Evolutionary conservation across 2,329 filamentous ascomycete genomes (phyloP).

Genomic region (Pseudocercospora ulei): DNA sequence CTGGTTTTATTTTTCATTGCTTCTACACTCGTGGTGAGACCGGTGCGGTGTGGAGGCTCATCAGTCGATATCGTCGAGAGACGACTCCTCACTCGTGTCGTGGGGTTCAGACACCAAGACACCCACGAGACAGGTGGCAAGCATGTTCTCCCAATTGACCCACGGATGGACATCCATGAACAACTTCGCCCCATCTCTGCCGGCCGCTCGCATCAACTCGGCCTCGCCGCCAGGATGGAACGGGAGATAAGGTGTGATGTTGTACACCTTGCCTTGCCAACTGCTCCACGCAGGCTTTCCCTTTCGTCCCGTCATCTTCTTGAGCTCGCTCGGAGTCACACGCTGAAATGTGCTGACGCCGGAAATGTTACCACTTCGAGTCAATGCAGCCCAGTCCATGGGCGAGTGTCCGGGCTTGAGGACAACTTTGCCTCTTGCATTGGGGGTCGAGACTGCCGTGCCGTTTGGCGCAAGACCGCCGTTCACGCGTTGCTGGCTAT

Average conservation of each 20-base stretch:
- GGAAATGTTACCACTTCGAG: slow-evolving; percentile 47
- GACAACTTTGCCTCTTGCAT: slow-evolving; percentile 55
- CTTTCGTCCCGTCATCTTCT: slow-evolving; percentile 67
- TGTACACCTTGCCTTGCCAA: slow-evolving; percentile 85
- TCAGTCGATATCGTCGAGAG: slow-evolving; percentile 54
- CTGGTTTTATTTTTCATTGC: too few species aligned
- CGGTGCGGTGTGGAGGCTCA: too few species aligned
- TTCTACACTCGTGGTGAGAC: too few species aligned
- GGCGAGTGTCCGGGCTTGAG: slow-evolving; percentile 88
- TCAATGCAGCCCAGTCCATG: slow-evolving; percentile 86
- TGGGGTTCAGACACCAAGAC: slow-evolving; percentile 51
- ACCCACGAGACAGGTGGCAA: slow-evolving; percentile 52
- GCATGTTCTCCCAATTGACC: slow-evolving; percentile 60
- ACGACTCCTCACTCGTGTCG: slow-evolving; percentile 27
- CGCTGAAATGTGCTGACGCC: slow-evolving; percentile 51
- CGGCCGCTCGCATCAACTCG: slow-evolving; percentile 67
- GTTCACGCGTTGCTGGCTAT: slow-evolving; percentile 37
- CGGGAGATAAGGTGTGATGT: slow-evolving; percentile 76
- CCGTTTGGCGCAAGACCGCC: slow-evolving; percentile 30
- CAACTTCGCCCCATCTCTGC: slow-evolving; percentile 57
- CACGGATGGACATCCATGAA: slow-evolving; percentile 58
- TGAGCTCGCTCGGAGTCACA: slow-evolving; percentile 74
- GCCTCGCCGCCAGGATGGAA: slow-evolving; percentile 83
- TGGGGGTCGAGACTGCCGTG: slow-evolving; percentile 35
- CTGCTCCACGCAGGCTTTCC: slow-evolving; percentile 80